phyloP scores from a whole-genome alignment of 192 early-diverging fungal species.

The Coemansia sp. region DNA sequence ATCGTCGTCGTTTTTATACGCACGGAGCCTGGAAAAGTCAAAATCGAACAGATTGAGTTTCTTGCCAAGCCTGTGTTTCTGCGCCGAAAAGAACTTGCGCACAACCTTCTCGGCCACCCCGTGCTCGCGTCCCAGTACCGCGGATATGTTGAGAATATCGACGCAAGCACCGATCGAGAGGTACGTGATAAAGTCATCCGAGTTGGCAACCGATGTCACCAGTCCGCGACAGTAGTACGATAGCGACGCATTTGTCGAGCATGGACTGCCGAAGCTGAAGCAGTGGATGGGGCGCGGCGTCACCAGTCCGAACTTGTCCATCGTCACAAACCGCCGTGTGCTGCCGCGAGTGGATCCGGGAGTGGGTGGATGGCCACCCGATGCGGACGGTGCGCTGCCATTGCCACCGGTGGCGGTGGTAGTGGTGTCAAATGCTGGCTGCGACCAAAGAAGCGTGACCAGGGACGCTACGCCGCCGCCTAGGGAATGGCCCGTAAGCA shows the following conservation, averaged over 20 bases:
- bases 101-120: conserved; percentile 68
- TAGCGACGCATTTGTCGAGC: conserved; percentile 67
- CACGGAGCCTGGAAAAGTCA: conserved; percentile 46
- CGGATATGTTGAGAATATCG: conserved; percentile 74
- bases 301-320: conserved; percentile 65
- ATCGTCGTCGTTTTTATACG: conserved; percentile 10
- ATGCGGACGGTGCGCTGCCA: not conserved
- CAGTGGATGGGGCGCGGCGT: conserved; percentile 75
- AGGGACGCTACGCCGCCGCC: conserved; percentile 85
- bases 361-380: conserved; percentile 5
- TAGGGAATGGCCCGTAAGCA: conserved; percentile 85
- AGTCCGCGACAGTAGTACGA: conserved; percentile 69
- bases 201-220: conserved; percentile 80
- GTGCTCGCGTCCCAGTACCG: conserved; percentile 61
- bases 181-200: conserved; percentile 74
- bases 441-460: conserved; percentile 73
- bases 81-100: conserved; percentile 56
- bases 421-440: conserved; percentile 32
- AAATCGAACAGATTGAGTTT: conserved; percentile 45
- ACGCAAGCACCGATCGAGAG: conserved; percentile 73
- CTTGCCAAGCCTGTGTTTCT: conserved; percentile 31
- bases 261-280: conserved; percentile 83
- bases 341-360: conserved; percentile 38
- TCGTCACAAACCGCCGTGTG: conserved; percentile 63
- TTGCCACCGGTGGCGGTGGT: not conserved